Percentiles rank a stretch among this genome's conserved stretches.
Conservation (phyloP, 306 rosid species). For the Senna tora region DNA sequence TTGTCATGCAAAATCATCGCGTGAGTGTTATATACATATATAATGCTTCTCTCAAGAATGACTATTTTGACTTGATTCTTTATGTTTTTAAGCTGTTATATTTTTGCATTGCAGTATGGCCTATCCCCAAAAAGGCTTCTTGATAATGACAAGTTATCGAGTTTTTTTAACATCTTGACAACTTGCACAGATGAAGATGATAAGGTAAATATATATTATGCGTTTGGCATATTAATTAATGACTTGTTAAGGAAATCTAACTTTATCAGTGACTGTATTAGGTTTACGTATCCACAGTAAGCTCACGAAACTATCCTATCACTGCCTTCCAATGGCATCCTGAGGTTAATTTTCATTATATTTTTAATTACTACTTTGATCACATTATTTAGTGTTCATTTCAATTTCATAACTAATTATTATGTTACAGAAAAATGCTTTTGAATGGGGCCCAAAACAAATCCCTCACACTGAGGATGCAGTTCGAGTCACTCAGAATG, state of each 20-base stretch:
- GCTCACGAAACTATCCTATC: conserved; percentile 59
- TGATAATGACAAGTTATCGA: conserved; percentile 47
- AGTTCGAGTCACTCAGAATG: conserved; percentile 65
- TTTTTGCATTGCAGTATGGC: conserved; percentile 61
- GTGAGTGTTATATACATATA: conserved; percentile 74
- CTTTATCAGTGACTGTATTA: conserved; percentile 36
- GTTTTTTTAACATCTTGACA: conserved; percentile 68
- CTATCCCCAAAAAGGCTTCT: conserved; percentile 64
- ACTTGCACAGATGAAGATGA: conserved; percentile 57
- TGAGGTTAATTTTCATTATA: conserved; percentile 52
- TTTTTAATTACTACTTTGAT: background rate
- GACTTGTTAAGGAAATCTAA: background rate
- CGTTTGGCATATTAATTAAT: background rate
- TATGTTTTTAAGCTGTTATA: background rate
- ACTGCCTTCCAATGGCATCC: conserved; percentile 86
- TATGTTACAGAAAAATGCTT: conserved; percentile 78
- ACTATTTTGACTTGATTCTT: background rate
- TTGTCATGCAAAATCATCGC: conserved; percentile 81
- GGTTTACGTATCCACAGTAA: conserved; percentile 71
- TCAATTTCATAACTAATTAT: conserved; percentile 20
- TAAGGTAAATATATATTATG: conserved; percentile 45
- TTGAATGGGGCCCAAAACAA: conserved; percentile 70
- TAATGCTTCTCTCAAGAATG: background rate
- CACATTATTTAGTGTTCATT: background rate
- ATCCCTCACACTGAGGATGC: conserved; percentile 91